Percentiles rank a stretch among this genome's conserved stretches.
Evolutionary conservation across 768 basidiomycete genomes (phyloP).

Genomic region (Boletus pseudo-olivaceus): DNA sequence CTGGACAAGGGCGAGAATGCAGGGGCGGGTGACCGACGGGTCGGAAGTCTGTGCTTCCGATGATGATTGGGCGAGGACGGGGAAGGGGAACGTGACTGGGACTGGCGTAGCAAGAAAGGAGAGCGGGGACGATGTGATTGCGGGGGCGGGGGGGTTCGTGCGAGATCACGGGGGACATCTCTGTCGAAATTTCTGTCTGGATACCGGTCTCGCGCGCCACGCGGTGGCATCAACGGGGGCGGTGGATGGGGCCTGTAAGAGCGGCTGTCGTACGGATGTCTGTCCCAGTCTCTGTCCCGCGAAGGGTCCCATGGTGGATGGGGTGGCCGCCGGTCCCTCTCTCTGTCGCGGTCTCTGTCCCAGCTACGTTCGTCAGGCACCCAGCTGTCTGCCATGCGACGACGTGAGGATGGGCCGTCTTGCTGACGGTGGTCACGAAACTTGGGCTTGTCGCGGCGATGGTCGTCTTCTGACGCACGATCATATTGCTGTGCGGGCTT

Average conservation of each 20-base stretch:
- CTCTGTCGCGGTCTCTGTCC: constrained; percentile 22
- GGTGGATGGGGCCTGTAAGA: constrained; percentile 17
- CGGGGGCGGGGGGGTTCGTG: constrained; percentile 21
- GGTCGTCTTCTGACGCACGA: constrained; percentile 45
- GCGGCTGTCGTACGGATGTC: constrained; percentile 17
- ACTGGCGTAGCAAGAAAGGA: constrained; percentile 20
- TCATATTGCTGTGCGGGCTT: constrained; percentile 32
- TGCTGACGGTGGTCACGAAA: constrained; percentile 21
- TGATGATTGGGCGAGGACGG: constrained; percentile 34
- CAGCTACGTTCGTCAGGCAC: constrained; percentile 26
- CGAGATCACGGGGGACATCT: constrained; percentile 19
- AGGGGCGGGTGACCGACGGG: constrained; percentile 35
- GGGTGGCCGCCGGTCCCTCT: constrained; percentile 26
- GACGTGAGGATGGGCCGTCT: constrained; percentile 13
- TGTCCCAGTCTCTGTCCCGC: constrained; percentile 25
- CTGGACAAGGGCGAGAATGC: constrained; percentile 39
- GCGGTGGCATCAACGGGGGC: constrained; percentile 3
- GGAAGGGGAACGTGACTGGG: constrained; percentile 40
- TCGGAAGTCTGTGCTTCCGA: constrained; percentile 32
- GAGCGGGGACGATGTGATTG: constrained; percentile 20
- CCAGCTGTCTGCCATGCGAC: constrained; percentile 23
- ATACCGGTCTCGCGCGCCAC: constrained; percentile 25
- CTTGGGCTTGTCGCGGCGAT: constrained; percentile 31
- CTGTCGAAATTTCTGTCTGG: constrained; percentile 22
- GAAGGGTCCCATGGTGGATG: constrained; percentile 18